A percentile compares a stretch with the other conserved stretches of the same genome.
Conservation (phyloP, 345 rosid species). For the Citrus maxima region DNA sequence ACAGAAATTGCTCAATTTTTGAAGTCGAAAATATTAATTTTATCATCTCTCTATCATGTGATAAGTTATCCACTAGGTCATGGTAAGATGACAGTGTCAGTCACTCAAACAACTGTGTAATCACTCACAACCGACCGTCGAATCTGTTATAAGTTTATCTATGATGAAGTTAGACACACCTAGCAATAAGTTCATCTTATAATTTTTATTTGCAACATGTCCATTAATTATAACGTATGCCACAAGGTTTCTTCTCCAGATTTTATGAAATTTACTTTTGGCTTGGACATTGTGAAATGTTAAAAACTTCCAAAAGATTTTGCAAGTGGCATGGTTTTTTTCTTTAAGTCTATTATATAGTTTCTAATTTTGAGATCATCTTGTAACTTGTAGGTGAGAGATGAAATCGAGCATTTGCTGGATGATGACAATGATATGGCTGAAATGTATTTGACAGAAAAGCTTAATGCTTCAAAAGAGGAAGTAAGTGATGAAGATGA, state of each 20-base stretch:
- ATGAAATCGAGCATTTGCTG: conserved; percentile 59
- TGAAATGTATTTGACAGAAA: conserved; percentile 52
- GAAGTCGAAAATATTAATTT: background rate
- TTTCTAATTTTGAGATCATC: background rate
- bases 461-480: conserved; percentile 29
- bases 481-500: conserved; percentile 19
- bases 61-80: background rate
- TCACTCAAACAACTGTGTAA: background rate
- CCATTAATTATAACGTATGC: background rate
- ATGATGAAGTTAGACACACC: background rate
- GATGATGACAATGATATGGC: conserved; percentile 65
- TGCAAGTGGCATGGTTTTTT: background rate
- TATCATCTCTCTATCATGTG: background rate
- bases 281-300: background rate
- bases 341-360: background rate
- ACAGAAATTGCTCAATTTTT: background rate
- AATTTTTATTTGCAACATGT: background rate
- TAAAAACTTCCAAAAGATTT: background rate
- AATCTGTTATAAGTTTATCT: background rate
- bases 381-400: conserved; percentile 40
- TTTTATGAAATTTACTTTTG: background rate
- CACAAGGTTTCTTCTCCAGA: background rate
- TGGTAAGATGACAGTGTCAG: background rate
- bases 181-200: background rate
- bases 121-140: background rate